Evolutionary conservation across 768 basidiomycete genomes (phyloP).

Genomic region (Chlorophyllum brunneum): DNA sequence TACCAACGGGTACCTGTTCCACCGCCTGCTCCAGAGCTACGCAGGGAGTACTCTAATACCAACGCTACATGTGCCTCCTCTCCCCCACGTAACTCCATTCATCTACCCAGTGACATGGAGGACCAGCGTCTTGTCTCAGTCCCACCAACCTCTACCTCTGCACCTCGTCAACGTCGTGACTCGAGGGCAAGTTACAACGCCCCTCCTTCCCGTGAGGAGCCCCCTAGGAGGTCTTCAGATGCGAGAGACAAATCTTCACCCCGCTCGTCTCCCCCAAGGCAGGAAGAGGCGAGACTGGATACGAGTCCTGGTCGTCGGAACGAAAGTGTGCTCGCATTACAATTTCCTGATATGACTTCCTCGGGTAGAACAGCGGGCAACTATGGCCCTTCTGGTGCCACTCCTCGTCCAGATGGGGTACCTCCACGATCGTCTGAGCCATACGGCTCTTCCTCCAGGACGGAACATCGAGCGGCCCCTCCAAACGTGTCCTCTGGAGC

Average conservation of each 20-base stretch:
- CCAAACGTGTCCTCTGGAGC: not conserved
- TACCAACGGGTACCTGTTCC: slow-evolving; percentile 3
- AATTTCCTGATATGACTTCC: not conserved
- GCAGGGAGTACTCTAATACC: slow-evolving; percentile 9
- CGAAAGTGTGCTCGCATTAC: not conserved
- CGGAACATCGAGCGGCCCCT: slow-evolving; percentile 2
- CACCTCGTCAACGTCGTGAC: slow-evolving; percentile 1
- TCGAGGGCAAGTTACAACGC: slow-evolving; percentile 1
- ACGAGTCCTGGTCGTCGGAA: slow-evolving; percentile 5
- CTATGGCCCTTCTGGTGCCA: not conserved
- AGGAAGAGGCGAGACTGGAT: slow-evolving; percentile 1
- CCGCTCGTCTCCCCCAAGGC: slow-evolving; percentile 6
- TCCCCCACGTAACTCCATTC: slow-evolving; percentile 1
- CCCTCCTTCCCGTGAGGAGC: not conserved
- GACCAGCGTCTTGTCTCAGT: not conserved
- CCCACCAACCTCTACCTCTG: slow-evolving; percentile 4
- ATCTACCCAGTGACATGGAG: not conserved
- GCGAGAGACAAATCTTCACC: not conserved
- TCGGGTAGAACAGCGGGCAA: not conserved
- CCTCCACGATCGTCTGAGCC: not conserved
- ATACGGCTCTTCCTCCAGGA: not conserved
- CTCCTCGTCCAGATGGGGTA: not conserved
- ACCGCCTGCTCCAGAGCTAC: slow-evolving; percentile 3
- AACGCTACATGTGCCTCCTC: slow-evolving; percentile 8
- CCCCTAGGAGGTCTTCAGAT: slow-evolving; percentile 1